These are phyloP conservation scores for Paecilomyces formosus DNA, from an alignment of 2,329 filamentous ascomycete species.

Conservation along the genomic window DNA sequence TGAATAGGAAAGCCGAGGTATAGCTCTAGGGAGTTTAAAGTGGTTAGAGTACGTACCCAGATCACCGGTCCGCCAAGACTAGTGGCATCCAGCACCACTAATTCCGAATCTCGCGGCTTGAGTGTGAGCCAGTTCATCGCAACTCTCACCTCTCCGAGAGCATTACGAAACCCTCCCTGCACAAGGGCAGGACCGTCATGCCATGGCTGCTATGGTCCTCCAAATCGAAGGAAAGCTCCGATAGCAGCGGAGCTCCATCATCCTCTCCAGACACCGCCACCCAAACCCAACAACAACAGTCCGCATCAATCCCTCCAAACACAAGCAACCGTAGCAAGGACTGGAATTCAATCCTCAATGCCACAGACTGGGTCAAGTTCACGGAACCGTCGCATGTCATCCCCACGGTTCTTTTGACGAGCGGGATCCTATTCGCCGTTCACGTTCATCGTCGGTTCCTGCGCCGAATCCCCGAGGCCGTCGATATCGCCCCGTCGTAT, in stretches of 20 bases:
- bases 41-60: not conserved
- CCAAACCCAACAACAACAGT: conserved; percentile 7
- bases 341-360: conserved; percentile 39
- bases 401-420: conserved; percentile 30
- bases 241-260: conserved; percentile 4
- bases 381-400: conserved; percentile 28
- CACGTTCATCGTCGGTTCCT: conserved; percentile 51
- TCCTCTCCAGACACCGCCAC: conserved; percentile 8
- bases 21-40: too few species aligned
- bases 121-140: not conserved
- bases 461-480: conserved; percentile 71
- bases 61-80: not conserved
- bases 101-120: not conserved
- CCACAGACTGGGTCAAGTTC: conserved; percentile 30
- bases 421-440: conserved; percentile 27
- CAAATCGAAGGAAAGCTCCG: conserved; percentile 17
- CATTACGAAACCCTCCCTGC: not conserved
- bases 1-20: not conserved
- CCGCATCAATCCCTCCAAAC: conserved; percentile 13
- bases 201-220: conserved; percentile 44
- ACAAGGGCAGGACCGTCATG: conserved; percentile 32
- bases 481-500: conserved; percentile 65
- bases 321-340: conserved; percentile 18
- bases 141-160: conserved; percentile 1
- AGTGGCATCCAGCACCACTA: not conserved